Evolutionary conservation across 140 eudicot genomes (phyloP), one percentile per base, ranked within the genome.

Genomic region (Artemisia princeps): DNA sequence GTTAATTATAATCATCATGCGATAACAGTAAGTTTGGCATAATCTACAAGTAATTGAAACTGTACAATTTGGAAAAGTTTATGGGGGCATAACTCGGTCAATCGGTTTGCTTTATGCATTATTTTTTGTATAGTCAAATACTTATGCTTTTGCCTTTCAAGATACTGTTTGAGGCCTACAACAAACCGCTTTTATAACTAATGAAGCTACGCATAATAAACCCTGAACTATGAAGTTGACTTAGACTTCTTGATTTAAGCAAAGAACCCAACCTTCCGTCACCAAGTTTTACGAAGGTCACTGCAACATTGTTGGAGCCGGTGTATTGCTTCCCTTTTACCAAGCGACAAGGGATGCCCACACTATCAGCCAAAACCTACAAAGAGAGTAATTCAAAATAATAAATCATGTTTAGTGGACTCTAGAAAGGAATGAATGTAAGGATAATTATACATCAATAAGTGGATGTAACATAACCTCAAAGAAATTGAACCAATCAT

Each of bases 361-460:
- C 86, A 80, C 89, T 85, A 63, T 92, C 98, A 55, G 98, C 96
- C 83, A 92, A 84, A 53, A 92, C 98, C 98, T 92, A 79, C 77
- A 55, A 62, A 68, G 51, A 49, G 52, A 45, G 61, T 24, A 60
- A 54, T 50, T 53, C 15, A 20, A 61, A 70, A 62, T 2, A 56
- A 55, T 45, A 28, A 45, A 14, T 15, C 33, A 72, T 50, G 68
- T 10, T 42, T 9, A 22, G 15, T 12, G 10, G n/a, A 10, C n/a
- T 11, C 30, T 23, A 3, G 5, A 12, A 33, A 57, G 9, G 24
- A 57, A 12, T 10, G 3, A 16, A 14, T 16, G 20, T 20, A 53
- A 3, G 20, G 16, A 53, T 52, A 53, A 6, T 53, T 53, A 16
- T 55, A 55, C 23, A 55, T 55, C 23, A 17, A n/a, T n/a, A 0